Percentiles rank a stretch among this genome's conserved stretches.
Conservation (phyloP, 352 stramenopile species). For the Phytophthora nicotianae region DNA sequence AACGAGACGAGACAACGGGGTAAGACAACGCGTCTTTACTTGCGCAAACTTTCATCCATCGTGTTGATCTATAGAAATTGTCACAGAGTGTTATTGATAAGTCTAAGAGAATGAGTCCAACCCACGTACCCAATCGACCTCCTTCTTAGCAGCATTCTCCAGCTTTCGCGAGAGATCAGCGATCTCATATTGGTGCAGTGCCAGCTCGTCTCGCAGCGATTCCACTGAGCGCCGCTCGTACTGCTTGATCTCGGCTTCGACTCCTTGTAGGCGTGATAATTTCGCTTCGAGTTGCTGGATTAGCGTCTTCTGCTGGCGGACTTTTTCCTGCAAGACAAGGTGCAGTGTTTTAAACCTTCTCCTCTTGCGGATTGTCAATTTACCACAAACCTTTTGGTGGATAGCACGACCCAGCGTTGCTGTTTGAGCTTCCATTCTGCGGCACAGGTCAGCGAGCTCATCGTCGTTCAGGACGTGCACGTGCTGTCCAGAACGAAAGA, state of each 20-base stretch:
- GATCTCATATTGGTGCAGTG: neutral
- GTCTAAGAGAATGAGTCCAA: neutral
- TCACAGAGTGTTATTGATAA: neutral
- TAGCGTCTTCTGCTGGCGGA: constrained; percentile 4
- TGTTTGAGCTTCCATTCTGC: constrained; percentile 7
- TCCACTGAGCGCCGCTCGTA: constrained; percentile 22
- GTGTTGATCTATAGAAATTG: too few relatives aligned
- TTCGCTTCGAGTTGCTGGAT: constrained; percentile 21
- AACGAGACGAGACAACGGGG: neutral
- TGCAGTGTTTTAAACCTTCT: neutral
- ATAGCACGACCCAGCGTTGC: constrained; percentile 13
- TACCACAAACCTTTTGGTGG: constrained; percentile 29
- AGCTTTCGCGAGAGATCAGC: constrained; percentile 2
- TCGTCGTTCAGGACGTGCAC: constrained; percentile 12
- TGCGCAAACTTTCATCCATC: too few relatives aligned
- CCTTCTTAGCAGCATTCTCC: neutral
- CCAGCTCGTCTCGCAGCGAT: constrained; percentile 11
- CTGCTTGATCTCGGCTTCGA: constrained; percentile 10
- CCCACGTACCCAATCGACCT: neutral
- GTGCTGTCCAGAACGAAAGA: neutral
- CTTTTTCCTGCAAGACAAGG: constrained; percentile 15
- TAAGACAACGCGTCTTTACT: too few relatives aligned
- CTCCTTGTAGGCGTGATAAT: constrained; percentile 14
- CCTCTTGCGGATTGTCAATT: neutral
- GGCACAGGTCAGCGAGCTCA: constrained; percentile 15